These are phyloP conservation scores for Rhizopus microsporus DNA, from an alignment of 371 early-diverging fungal genomes.

Conservation along the genomic window DNA sequence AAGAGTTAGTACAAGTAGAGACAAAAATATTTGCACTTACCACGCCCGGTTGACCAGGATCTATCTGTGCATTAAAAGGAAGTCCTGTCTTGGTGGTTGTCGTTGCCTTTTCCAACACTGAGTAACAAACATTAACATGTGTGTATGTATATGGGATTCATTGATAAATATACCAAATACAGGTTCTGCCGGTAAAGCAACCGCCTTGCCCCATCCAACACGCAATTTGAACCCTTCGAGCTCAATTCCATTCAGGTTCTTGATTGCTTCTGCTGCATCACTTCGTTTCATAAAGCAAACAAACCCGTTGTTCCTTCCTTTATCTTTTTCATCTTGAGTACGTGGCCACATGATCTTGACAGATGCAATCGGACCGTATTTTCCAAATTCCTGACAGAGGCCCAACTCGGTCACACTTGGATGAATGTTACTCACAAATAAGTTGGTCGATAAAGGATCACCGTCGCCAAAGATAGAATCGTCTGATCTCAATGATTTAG, in stretches of 20 bases:
- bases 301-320: slow-evolving; percentile 84
- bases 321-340: slow-evolving; percentile 78
- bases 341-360: slow-evolving; percentile 97
- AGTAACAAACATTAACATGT: background rate
- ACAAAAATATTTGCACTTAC: slow-evolving; percentile 7
- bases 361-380: slow-evolving; percentile 87
- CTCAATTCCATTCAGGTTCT: slow-evolving; percentile 72
- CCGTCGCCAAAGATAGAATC: slow-evolving; percentile 69
- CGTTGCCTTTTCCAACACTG: slow-evolving; percentile 40
- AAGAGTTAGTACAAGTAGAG: background rate
- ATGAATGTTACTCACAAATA: slow-evolving; percentile 87
- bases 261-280: slow-evolving; percentile 75
- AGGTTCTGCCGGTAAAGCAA: slow-evolving; percentile 78
- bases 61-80: slow-evolving; percentile 73
- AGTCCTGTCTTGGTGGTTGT: slow-evolving; percentile 48
- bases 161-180: slow-evolving; percentile 62
- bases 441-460: slow-evolving; percentile 83
- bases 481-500: background rate
- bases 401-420: slow-evolving; percentile 44
- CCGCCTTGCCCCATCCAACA: slow-evolving; percentile 91
- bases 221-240: slow-evolving; percentile 66
- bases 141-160: background rate
- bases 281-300: slow-evolving; percentile 87
- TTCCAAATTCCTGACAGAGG: slow-evolving; percentile 77
- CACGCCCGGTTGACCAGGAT: slow-evolving; percentile 21